These are phyloP conservation scores for Thuidium tamariscinum DNA, from an alignment of 225 moss, liverwort and hornwort genomes.

Conservation along the genomic window DNA sequence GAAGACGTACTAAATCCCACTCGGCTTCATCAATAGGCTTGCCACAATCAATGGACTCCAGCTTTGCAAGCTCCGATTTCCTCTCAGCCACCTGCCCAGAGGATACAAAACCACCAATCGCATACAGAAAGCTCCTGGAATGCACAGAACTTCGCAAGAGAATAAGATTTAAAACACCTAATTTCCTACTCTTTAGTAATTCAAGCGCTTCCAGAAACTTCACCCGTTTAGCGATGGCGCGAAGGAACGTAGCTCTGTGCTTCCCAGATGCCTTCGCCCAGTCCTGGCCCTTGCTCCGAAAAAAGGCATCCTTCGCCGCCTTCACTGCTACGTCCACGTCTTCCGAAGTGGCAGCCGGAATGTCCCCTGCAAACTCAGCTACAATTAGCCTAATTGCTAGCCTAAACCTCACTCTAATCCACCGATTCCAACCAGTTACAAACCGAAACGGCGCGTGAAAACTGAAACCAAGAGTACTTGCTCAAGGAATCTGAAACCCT, in stretches of 20 bases:
- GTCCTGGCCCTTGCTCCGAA: slow-evolving; percentile 53
- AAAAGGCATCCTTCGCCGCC: slow-evolving; percentile 70
- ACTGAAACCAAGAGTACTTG: not conserved
- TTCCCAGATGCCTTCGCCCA: slow-evolving; percentile 82
- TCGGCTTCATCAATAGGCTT: slow-evolving; percentile 96
- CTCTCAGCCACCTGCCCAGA: slow-evolving; percentile 64
- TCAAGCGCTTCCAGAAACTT: not conserved
- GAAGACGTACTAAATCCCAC: slow-evolving; percentile 71
- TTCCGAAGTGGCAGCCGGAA: slow-evolving; percentile 67
- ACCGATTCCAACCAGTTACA: not conserved
- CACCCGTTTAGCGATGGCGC: slow-evolving; percentile 86
- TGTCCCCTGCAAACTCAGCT: slow-evolving; percentile 41
- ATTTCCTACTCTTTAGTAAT: not conserved
- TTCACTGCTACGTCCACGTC: slow-evolving; percentile 76
- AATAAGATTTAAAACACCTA: not conserved
- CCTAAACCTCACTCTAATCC: not conserved
- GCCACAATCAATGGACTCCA: slow-evolving; percentile 90
- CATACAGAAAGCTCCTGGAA: not conserved
- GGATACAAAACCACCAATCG: not conserved
- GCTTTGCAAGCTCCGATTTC: slow-evolving; percentile 71
- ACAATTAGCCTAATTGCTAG: not conserved
- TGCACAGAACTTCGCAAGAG: not conserved
- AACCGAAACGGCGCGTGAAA: no score
- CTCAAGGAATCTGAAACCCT: not conserved
- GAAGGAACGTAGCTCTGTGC: slow-evolving; percentile 66